Evolutionary conservation across 108 stramenopile genomes (phyloP).

Genomic region (Skeletonema grethae): DNA sequence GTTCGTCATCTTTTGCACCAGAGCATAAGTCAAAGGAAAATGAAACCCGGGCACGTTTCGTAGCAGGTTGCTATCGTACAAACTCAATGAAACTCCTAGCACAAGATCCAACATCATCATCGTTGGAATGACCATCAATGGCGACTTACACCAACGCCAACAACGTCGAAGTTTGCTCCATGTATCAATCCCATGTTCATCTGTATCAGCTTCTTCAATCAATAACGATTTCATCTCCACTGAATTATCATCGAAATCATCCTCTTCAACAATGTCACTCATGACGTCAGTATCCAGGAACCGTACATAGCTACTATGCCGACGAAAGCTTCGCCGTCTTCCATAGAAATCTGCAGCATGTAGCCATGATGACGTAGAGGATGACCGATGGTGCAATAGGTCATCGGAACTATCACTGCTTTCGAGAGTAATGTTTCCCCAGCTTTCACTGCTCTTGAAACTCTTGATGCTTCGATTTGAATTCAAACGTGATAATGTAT

Average conservation of each 20-base stretch:
- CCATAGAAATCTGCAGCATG: constrained; percentile 23
- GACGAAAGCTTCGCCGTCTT: constrained; percentile 8
- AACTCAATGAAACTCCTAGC: constrained; percentile 20
- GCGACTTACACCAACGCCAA: constrained; percentile 10
- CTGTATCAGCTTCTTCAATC: constrained; percentile 25
- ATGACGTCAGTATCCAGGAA: constrained; percentile 25
- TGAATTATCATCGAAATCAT: not conserved
- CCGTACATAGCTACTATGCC: constrained; percentile 16
- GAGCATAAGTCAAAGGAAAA: constrained; percentile 30
- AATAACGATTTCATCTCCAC: constrained; percentile 1
- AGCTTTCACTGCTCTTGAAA: not conserved
- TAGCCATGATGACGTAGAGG: constrained; percentile 11
- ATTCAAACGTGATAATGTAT: not conserved
- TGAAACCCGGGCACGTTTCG: constrained; percentile 30
- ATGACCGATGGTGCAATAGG: not conserved
- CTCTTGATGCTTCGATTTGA: not conserved
- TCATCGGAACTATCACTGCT: not conserved
- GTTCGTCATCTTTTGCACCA: constrained; percentile 29
- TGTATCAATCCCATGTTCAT: constrained; percentile 3
- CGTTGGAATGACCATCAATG: constrained; percentile 9
- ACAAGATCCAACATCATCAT: constrained; percentile 26
- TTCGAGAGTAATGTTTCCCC: not conserved
- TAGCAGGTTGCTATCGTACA: constrained; percentile 28
- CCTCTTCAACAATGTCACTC: constrained; percentile 10
- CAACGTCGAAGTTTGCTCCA: not conserved